Evolutionary conservation across 768 basidiomycete species (phyloP).

Genomic region (Pulveroboletus sp.): DNA sequence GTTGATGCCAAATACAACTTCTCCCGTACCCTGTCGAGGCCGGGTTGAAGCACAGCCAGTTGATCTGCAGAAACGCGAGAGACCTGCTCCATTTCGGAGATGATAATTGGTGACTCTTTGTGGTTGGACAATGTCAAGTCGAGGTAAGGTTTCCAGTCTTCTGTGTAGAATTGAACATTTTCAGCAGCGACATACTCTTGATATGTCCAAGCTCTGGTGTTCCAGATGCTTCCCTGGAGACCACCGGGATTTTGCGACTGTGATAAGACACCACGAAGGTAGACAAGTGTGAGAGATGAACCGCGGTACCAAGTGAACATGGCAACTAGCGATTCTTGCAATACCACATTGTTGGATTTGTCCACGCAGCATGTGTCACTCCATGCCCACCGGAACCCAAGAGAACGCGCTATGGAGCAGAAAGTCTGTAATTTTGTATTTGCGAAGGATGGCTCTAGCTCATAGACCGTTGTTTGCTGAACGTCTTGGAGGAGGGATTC

Average conservation of each 20-base stretch:
- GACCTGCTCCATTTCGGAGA: neutral
- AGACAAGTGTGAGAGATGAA: constrained; percentile 5
- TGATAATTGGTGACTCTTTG: constrained; percentile 5
- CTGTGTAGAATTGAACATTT: too few species aligned
- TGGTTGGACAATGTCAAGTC: constrained; percentile 1
- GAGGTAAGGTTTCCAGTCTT: neutral
- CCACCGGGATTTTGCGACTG: neutral
- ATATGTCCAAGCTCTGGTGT: neutral
- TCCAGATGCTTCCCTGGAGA: constrained; percentile 11
- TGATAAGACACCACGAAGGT: constrained; percentile 6
- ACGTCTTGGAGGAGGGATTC: too few species aligned
- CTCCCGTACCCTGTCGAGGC: too few species aligned
- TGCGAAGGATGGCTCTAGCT: neutral
- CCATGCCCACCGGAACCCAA: constrained; percentile 3
- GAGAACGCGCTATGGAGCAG: neutral
- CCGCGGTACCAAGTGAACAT: constrained; percentile 9
- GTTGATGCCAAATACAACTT: constrained; percentile 9
- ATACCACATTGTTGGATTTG: neutral
- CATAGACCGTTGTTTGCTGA: neutral
- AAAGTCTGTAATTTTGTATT: constrained; percentile 7
- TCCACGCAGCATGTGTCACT: too few species aligned
- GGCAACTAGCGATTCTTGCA: constrained; percentile 14
- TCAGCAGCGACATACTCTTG: too few species aligned
- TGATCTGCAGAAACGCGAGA: too few species aligned
- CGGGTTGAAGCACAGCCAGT: too few species aligned